Percentiles rank a stretch among this genome's conserved stretches.
These are phyloP conservation scores for Colletotrichum chlorophyti DNA, from an alignment of 2,329 filamentous ascomycete species.

Conservation along the genomic window DNA sequence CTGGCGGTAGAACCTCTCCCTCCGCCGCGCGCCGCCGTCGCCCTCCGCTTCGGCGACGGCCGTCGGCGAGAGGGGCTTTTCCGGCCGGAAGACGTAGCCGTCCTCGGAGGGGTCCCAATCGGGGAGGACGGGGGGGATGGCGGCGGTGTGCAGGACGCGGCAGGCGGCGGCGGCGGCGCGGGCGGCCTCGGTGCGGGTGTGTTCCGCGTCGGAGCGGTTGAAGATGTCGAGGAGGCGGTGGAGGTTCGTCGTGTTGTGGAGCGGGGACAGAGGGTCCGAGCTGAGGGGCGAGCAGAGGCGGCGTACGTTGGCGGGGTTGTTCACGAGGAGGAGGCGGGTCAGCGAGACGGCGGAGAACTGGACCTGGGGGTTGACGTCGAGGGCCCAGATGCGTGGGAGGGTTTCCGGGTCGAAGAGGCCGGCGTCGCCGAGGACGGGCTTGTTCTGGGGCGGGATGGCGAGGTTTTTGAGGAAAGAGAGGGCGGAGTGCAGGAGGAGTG, in stretches of 20 bases:
- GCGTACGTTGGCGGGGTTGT: constrained; percentile 58
- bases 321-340: constrained; percentile 61
- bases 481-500: constrained; percentile 62
- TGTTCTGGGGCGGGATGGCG: constrained; percentile 64
- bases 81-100: constrained; percentile 30
- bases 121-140: constrained; percentile 38
- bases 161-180: constrained; percentile 60
- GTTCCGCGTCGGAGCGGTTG: constrained; percentile 48
- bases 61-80: constrained; percentile 14
- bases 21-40: constrained; percentile 31
- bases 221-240: constrained; percentile 47
- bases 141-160: constrained; percentile 58
- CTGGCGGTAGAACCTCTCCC: constrained; percentile 50
- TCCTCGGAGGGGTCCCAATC: constrained; percentile 42
- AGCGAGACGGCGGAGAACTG: constrained; percentile 64
- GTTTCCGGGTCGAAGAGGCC: constrained; percentile 51
- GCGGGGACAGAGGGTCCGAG: constrained; percentile 36
- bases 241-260: constrained; percentile 40
- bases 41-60: constrained; percentile 14
- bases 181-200: constrained; percentile 66
- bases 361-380: constrained; percentile 55
- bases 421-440: constrained; percentile 52
- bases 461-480: constrained; percentile 71
- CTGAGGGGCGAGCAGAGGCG: constrained; percentile 52
- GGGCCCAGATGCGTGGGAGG: constrained; percentile 60